A percentile compares a stretch with the other conserved stretches of the same genome.
phyloP scores from a whole-genome alignment of 1,139 yeast species.

The Debaryomyces udenii region DNA sequence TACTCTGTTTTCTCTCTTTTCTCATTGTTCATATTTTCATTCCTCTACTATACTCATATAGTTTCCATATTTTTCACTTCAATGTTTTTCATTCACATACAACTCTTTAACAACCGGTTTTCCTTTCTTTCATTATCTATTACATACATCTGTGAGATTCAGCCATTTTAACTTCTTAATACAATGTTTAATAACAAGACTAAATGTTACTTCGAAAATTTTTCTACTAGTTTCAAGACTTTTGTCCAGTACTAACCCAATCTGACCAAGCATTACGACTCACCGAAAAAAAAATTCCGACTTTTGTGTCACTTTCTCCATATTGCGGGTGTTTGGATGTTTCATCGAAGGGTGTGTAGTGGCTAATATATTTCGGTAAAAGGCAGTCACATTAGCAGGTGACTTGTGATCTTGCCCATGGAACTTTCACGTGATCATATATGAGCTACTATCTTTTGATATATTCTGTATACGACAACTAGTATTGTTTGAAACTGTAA shows the following conservation, averaged over 20 bases:
- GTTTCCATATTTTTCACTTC: no score
- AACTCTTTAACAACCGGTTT: conserved; percentile 1
- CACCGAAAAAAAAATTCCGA: conserved; percentile 1
- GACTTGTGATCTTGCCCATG: neutral
- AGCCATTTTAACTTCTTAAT: conserved; percentile 60
- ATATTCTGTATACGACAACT: no score
- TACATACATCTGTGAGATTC: conserved; percentile 95
- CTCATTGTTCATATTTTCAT: no score
- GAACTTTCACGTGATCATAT: no score
- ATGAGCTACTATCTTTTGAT: no score
- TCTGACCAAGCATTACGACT: conserved; percentile 8
- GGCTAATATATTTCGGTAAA: neutral
- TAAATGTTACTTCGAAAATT: conserved; percentile 10
- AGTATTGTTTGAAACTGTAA: no score
- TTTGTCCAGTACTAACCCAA: conserved; percentile 10
- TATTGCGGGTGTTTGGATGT: conserved; percentile 12
- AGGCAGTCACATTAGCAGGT: neutral
- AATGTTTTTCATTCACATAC: no score
- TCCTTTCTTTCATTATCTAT: conserved; percentile 4
- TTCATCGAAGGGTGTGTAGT: neutral
- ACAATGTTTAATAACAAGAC: conserved; percentile 11
- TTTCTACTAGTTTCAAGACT: conserved; percentile 7
- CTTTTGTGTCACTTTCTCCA: conserved; percentile 10
- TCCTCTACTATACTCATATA: no score
- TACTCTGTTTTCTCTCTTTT: no score